Conservation (phyloP, 768 basidiomycete species). For the Termitomyces sp. region DNA sequence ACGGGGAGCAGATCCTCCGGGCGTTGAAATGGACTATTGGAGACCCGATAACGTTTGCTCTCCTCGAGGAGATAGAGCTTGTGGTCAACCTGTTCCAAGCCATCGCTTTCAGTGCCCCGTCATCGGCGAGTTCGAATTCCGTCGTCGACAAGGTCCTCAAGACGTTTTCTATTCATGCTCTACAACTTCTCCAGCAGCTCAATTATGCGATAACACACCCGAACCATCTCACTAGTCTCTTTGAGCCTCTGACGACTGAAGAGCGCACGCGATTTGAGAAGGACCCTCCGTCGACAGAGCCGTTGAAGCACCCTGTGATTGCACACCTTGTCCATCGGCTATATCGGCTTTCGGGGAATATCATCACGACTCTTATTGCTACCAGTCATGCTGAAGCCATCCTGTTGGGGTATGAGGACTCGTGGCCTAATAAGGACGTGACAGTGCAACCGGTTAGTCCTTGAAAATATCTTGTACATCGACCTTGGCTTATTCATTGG, state of each 20-base stretch:
- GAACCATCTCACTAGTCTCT: constrained; percentile 74
- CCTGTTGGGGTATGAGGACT: constrained; percentile 57
- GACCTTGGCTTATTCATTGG: constrained; percentile 1
- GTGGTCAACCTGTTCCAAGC: constrained; percentile 74
- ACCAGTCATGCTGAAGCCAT: constrained; percentile 68
- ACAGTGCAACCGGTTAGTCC: constrained; percentile 60
- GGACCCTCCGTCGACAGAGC: constrained; percentile 55
- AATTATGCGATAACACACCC: constrained; percentile 92
- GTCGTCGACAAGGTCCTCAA: constrained; percentile 60
- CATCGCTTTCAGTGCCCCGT: constrained; percentile 53
- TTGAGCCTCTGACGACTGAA: constrained; percentile 75
- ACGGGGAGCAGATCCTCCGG: constrained; percentile 71
- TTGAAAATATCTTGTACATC: constrained; percentile 20
- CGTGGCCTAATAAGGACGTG: constrained; percentile 67
- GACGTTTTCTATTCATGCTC: constrained; percentile 61
- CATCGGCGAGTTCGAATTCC: constrained; percentile 37
- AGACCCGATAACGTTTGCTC: constrained; percentile 67
- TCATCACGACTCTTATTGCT: constrained; percentile 63
- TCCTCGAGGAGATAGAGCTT: constrained; percentile 81
- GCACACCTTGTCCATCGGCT: constrained; percentile 68
- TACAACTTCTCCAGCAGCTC: constrained; percentile 78
- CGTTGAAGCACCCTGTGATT: constrained; percentile 65
- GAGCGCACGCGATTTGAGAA: constrained; percentile 69
- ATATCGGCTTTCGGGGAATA: constrained; percentile 63
- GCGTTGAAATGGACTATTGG: constrained; percentile 81